Percentiles rank a stretch among this genome's conserved stretches.
phyloP scores from a whole-genome alignment of 1,139 yeast species.

The Groenewaldozyma sp. region DNA sequence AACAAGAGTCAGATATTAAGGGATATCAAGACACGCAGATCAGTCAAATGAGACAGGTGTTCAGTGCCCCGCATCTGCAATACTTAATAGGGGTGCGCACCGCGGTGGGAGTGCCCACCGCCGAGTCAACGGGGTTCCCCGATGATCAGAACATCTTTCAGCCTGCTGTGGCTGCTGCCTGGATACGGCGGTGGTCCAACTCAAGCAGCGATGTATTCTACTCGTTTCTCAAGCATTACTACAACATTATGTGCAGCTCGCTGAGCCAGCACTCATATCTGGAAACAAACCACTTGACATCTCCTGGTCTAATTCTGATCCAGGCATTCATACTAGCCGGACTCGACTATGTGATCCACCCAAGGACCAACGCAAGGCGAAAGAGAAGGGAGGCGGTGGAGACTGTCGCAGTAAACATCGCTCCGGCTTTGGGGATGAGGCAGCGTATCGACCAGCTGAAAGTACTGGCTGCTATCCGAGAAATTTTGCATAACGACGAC shows the following conservation, averaged over 20 bases:
- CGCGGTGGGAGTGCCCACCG: background rate
- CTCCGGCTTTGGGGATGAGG: slow-evolving; percentile 18
- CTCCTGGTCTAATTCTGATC: slow-evolving; percentile 31
- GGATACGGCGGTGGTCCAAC: slow-evolving; percentile 60
- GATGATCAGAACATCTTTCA: slow-evolving; percentile 1
- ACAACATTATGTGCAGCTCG: slow-evolving; percentile 24
- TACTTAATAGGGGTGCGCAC: background rate
- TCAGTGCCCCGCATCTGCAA: background rate
- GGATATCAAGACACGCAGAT: background rate
- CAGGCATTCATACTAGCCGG: slow-evolving; percentile 28
- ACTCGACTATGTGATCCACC: slow-evolving; percentile 26
- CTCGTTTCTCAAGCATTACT: slow-evolving; percentile 67
- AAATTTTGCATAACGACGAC: slow-evolving; percentile 30
- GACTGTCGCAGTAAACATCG: slow-evolving; percentile 26
- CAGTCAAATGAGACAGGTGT: background rate
- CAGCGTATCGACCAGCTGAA: slow-evolving; percentile 29
- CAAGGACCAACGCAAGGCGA: slow-evolving; percentile 9
- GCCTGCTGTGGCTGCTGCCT: too few relatives aligned
- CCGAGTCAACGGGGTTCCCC: background rate
- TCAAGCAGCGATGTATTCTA: slow-evolving; percentile 49
- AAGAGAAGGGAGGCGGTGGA: slow-evolving; percentile 22
- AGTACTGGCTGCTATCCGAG: slow-evolving; percentile 27
- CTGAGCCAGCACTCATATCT: slow-evolving; percentile 14
- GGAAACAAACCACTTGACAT: slow-evolving; percentile 20
- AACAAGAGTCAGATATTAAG: background rate